A percentile compares a stretch with the other conserved stretches of the same genome.
These are phyloP conservation scores for Colletotrichum navitas DNA, from an alignment of 2,329 filamentous ascomycete species.

Conservation along the genomic window DNA sequence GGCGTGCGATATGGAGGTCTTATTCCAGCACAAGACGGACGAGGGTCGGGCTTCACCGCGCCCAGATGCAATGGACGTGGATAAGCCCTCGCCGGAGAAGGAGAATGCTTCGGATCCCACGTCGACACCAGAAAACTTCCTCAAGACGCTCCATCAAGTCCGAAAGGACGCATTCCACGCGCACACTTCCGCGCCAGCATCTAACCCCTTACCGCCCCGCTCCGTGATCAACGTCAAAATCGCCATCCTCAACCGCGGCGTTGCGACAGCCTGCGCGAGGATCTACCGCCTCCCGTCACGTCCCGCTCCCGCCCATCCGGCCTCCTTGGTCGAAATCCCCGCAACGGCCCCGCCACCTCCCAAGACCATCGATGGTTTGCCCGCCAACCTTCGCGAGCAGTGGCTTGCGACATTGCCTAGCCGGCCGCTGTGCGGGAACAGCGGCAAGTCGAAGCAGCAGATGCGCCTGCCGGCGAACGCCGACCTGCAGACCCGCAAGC, in stretches of 20 bases:
- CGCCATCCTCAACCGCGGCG: slow-evolving; percentile 76
- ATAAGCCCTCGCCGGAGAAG: slow-evolving; percentile 39
- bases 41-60: slow-evolving; percentile 2
- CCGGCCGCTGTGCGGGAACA: slow-evolving; percentile 35
- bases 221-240: slow-evolving; percentile 74
- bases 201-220: slow-evolving; percentile 50
- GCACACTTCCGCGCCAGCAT: slow-evolving; percentile 44
- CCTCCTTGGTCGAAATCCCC: slow-evolving; percentile 59
- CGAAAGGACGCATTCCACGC: slow-evolving; percentile 49
- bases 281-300: slow-evolving; percentile 84
- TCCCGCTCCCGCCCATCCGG: slow-evolving; percentile 43
- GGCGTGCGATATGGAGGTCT: slow-evolving; percentile 83
- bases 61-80: slow-evolving; percentile 37
- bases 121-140: slow-evolving; percentile 21
- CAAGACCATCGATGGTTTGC: slow-evolving; percentile 48
- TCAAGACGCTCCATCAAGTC: slow-evolving; percentile 34
- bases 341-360: slow-evolving; percentile 53
- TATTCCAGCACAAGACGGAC: slow-evolving; percentile 62
- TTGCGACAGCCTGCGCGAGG: slow-evolving; percentile 78
- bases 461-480: slow-evolving; percentile 43
- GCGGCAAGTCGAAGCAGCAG: slow-evolving; percentile 45
- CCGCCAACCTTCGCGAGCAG: slow-evolving; percentile 68
- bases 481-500: slow-evolving; percentile 56
- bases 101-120: slow-evolving; percentile 41
- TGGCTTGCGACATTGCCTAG: slow-evolving; percentile 75